Percentiles rank a stretch among this genome's conserved stretches.
Conservation (phyloP, 2,329 filamentous ascomycete genomes). For the Pestalotiopsis sp. region DNA sequence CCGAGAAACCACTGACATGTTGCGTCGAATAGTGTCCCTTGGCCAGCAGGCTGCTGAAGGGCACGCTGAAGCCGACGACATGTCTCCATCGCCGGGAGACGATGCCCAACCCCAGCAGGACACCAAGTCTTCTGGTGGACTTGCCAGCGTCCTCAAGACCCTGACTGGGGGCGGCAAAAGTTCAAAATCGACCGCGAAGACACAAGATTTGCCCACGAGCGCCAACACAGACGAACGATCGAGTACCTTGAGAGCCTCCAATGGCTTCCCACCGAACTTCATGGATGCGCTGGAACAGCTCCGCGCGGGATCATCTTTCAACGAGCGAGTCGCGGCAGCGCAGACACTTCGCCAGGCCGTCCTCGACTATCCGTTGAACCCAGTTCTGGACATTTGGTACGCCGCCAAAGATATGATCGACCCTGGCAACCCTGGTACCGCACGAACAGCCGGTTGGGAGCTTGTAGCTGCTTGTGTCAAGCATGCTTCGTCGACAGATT, state of each 20-base stretch:
- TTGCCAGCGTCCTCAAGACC: constrained; percentile 66
- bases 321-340: constrained; percentile 59
- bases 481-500: constrained; percentile 62
- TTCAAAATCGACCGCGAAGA: constrained; percentile 51
- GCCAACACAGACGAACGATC: constrained; percentile 46
- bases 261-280: constrained; percentile 52
- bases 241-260: constrained; percentile 39
- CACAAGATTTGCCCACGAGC: constrained; percentile 34
- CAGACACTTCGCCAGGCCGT: constrained; percentile 58
- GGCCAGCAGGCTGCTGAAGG: constrained; percentile 43
- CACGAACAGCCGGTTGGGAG: constrained; percentile 64
- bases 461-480: constrained; percentile 67
- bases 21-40: constrained; percentile 44
- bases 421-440: constrained; percentile 51
- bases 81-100: constrained; percentile 64
- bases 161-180: constrained; percentile 56
- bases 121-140: constrained; percentile 51
- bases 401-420: constrained; percentile 67
- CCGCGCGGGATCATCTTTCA: constrained; percentile 47
- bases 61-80: constrained; percentile 40
- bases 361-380: constrained; percentile 59
- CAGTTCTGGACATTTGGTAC: constrained; percentile 64
- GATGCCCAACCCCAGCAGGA: constrained; percentile 54
- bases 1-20: constrained; percentile 37
- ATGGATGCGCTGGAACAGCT: constrained; percentile 57